Percentiles rank a stretch among this genome's conserved stretches.
Conservation (phyloP, 2,329 filamentous ascomycete species). For the Botrytis galanthina region DNA sequence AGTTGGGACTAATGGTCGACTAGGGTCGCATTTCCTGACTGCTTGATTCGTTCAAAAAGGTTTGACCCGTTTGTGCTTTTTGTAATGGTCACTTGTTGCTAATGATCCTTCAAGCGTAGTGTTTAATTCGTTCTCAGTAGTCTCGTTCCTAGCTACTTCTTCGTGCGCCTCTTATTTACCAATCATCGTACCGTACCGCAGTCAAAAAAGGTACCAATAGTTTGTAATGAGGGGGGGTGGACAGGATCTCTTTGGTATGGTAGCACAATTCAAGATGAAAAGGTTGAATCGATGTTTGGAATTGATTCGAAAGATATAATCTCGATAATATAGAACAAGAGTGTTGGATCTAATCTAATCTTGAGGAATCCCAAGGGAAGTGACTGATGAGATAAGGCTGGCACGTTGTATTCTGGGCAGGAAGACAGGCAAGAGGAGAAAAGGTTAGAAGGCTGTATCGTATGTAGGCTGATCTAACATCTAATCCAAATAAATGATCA, state of each 20-base stretch:
- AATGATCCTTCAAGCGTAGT: slow-evolving; percentile 11
- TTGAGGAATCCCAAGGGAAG: neutral
- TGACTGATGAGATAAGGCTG: neutral
- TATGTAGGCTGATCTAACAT: neutral
- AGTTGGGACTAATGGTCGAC: slow-evolving; percentile 4
- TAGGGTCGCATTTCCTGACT: neutral
- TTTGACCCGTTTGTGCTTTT: slow-evolving; percentile 5
- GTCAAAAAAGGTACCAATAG: neutral
- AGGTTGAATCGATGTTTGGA: neutral
- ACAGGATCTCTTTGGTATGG: neutral
- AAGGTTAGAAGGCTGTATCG: neutral
- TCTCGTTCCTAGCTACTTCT: neutral
- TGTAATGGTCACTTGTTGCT: neutral
- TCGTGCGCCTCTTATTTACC: neutral
- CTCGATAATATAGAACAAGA: too few species aligned
- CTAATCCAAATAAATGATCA: neutral
- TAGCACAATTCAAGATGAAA: neutral
- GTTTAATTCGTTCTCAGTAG: neutral
- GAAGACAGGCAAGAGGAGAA: neutral
- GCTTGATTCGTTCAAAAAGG: neutral
- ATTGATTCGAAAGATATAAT: neutral
- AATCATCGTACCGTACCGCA: neutral
- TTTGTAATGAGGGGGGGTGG: neutral
- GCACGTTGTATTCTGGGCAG: neutral
- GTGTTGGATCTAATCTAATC: neutral